Conservation (phyloP, 768 basidiomycete genomes). For the Basidioascus undulatus region DNA sequence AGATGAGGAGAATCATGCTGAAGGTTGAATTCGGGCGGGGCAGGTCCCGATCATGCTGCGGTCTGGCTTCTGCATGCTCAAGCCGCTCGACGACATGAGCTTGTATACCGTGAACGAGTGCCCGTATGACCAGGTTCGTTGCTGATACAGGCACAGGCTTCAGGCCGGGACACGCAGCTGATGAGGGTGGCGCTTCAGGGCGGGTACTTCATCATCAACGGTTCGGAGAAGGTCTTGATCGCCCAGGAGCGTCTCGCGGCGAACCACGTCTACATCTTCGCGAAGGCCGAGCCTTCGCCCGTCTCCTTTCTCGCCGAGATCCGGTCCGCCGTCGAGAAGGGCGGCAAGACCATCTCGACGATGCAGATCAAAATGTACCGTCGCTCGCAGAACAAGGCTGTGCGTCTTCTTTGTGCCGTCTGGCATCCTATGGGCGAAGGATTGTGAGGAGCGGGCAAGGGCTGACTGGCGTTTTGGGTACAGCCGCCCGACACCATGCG, state of each 20-base stretch:
- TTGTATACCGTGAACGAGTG: conserved; percentile 88
- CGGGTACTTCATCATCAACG: conserved; percentile 98
- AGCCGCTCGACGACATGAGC: conserved; percentile 49
- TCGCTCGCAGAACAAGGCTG: conserved; percentile 69
- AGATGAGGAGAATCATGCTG: conserved; percentile 12
- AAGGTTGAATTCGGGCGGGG: background rate
- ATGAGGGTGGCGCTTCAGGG: conserved; percentile 25
- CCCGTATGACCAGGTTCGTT: conserved; percentile 51
- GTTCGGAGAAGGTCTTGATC: conserved; percentile 98
- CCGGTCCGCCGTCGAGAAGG: conserved; percentile 88
- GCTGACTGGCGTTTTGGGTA: background rate
- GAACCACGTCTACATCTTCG: conserved; percentile 97
- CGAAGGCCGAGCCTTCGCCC: conserved; percentile 87
- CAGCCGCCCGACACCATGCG: conserved; percentile 54
- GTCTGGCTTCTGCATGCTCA: conserved; percentile 80
- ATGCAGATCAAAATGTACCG: conserved; percentile 94
- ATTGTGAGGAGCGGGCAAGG: too few species aligned
- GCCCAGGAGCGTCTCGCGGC: conserved; percentile 99
- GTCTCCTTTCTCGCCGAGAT: conserved; percentile 92
- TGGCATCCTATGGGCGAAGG: too few species aligned
- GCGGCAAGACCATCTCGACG: conserved; percentile 91
- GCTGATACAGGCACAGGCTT: background rate
- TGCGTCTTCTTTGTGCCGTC: conserved; percentile 8
- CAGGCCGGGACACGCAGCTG: background rate
- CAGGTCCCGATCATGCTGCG: conserved; percentile 96